These are phyloP conservation scores for Thalassiosira mediterranea DNA, from an alignment of 352 stramenopile species.

Conservation along the genomic window DNA sequence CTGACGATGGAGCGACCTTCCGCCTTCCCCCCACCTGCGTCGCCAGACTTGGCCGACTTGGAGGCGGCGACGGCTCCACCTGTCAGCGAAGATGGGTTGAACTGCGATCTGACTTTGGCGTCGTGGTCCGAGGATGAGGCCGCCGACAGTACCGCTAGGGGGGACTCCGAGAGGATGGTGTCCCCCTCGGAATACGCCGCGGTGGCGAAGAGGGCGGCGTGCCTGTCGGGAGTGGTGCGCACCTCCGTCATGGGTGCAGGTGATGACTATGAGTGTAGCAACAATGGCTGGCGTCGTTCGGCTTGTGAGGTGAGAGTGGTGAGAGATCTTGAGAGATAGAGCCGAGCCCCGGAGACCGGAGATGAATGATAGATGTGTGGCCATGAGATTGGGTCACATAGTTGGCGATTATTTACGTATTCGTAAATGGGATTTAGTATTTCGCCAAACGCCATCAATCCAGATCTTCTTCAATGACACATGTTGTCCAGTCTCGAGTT, in stretches of 20 bases:
- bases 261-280: no score
- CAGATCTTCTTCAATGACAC: no score
- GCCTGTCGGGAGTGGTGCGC: conserved; percentile 9
- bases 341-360: no score
- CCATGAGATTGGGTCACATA: no score
- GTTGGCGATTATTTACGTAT: no score
- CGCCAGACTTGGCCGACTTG: neutral
- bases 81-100: conserved; percentile 8
- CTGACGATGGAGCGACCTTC: conserved; percentile 17
- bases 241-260: conserved; percentile 38
- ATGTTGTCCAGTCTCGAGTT: no score
- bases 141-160: conserved; percentile 47
- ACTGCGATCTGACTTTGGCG: neutral
- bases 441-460: no score
- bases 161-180: conserved; percentile 69
- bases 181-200: conserved; percentile 64
- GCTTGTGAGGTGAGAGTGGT: no score
- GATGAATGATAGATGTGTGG: no score
- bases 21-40: neutral
- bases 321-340: no score
- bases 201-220: conserved; percentile 71
- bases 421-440: no score
- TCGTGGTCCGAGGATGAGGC: conserved; percentile 22
- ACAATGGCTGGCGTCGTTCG: no score
- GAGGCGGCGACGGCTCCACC: neutral